Base-by-base conservation (phyloP, 177 flowering plant species). In the Vitis hybrid region DNA sequence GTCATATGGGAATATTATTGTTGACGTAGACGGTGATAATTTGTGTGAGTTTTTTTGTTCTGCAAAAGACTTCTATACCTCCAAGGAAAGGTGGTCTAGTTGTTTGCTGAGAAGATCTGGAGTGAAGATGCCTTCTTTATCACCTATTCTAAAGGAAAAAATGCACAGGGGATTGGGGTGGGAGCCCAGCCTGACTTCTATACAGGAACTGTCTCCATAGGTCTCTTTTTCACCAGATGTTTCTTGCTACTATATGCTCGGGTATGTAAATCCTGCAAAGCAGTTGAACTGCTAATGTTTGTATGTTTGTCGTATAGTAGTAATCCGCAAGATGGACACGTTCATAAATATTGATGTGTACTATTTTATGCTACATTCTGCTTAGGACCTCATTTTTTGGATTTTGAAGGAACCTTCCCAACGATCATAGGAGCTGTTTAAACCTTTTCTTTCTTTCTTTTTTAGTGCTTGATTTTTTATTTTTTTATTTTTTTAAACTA, bases 121-220 rank as follows among this genome's bases (percentile, higher is more conserved):
- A 67, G 68, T 15, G 17, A 69, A 64, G 79, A 83, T 78, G 76
- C 80, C 76, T 18, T 88, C 89, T 74, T 78, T 76, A 14, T 89
- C 91, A 2, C 91, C 92, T 1, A 81, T 84, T 44, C 86, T 77
- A 15, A 83, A 38, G 77, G 68, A 73, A 52, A 86, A 73, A 72
- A 2, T 15, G 11, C 55, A 65, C 68, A 73, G 66, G 52, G 74
- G 68, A 22, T 13, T 63, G 1, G 82, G 65, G 4, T 89, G 92
- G 97, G 81, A 84, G 70, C 92, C 92, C 18, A 83, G 86, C 68
- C 77, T 90, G 51, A 67, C 75, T 62, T 84, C 87, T 61, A 80
- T 89, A 4, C 71, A 79, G 66, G 93, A 88, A 76, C 31, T 82
- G 3, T 89, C 91, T 68, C 90, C 88, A 33, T 86, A 81, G 83